These are phyloP conservation scores for Pythium biforme DNA, from an alignment of 352 stramenopile genomes.

Conservation along the genomic window DNA sequence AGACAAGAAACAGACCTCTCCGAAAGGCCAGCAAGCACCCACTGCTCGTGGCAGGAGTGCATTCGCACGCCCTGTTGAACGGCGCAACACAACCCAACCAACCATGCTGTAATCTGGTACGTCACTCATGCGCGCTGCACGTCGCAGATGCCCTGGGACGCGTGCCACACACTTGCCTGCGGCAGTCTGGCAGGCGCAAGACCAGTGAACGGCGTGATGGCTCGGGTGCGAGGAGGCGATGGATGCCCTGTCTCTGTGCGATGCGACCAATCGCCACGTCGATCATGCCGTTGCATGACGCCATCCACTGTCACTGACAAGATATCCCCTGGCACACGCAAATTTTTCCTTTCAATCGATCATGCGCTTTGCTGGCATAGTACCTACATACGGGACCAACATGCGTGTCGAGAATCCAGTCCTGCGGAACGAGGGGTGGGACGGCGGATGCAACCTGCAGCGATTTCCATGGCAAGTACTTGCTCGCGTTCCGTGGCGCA, in stretches of 20 bases:
- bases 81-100: not conserved
- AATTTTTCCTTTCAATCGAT: not conserved
- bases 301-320: not conserved
- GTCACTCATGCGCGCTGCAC: no score
- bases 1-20: constrained; percentile 8
- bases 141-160: not conserved
- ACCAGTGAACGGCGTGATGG: not conserved
- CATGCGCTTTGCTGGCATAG: not conserved
- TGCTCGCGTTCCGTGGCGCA: not conserved
- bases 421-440: not conserved
- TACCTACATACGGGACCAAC: not conserved
- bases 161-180: no score
- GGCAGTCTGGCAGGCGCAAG: not conserved
- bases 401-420: not conserved
- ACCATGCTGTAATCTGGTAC: not conserved
- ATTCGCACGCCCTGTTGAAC: not conserved
- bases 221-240: constrained; percentile 4
- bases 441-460: not conserved
- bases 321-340: not conserved
- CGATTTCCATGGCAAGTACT: not conserved
- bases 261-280: not conserved
- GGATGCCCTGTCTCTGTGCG: not conserved
- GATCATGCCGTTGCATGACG: constrained; percentile 7
- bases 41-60: not conserved
- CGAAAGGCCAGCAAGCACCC: not conserved